Conservation (phyloP, 495 filamentous ascomycete species). For the Schizothecium vesticola region DNA sequence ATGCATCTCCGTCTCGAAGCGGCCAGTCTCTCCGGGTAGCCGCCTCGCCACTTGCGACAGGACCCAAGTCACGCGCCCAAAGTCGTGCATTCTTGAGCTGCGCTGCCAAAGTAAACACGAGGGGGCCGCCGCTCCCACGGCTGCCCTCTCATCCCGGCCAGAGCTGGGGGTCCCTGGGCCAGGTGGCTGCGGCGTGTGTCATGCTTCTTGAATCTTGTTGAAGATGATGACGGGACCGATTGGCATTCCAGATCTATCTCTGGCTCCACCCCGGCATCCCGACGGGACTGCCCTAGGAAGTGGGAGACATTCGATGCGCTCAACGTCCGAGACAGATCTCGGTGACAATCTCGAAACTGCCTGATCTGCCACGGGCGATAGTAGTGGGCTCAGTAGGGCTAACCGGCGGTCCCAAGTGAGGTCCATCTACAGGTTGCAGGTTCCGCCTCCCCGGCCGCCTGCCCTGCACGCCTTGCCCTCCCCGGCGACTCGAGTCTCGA, state of each 20-base stretch:
- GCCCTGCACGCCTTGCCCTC: background rate
- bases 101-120: background rate
- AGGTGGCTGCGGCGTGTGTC: too few relatives aligned
- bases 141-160: background rate
- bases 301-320: background rate
- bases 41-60: background rate
- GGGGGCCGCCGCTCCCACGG: background rate
- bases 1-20: background rate
- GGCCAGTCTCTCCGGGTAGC: background rate
- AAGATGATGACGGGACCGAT: background rate
- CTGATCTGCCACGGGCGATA: background rate
- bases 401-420: conserved; percentile 8
- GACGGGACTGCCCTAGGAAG: background rate
- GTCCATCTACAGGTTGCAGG: conserved; percentile 14
- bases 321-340: background rate
- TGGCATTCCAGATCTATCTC: too few relatives aligned
- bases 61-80: background rate
- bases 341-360: background rate
- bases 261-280: background rate
- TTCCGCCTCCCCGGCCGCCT: conserved; percentile 6
- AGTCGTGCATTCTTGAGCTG: background rate
- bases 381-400: background rate
- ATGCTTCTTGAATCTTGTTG: background rate
- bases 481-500: background rate
- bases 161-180: background rate